Base-by-base conservation (phyloP, 192 early-diverging fungal genomes). In the Entomortierella lignicola region DNA sequence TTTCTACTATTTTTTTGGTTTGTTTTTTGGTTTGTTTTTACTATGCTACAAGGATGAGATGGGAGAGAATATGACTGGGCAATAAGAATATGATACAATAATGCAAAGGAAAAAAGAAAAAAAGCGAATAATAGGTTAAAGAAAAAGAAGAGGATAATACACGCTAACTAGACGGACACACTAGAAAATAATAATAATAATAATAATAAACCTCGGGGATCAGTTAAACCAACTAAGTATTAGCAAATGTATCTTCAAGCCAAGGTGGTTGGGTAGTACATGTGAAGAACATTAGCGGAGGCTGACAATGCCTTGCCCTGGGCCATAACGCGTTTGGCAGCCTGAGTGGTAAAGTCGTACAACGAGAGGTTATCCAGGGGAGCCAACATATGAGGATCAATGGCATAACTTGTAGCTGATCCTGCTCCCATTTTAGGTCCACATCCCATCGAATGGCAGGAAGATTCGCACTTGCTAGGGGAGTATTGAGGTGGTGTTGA, bases 251-350 rank as follows among this genome's bases (percentile, higher is more conserved):
- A 48, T n/a, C 32, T 1, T 53, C 55, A 79, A 13, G 67, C 75
- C 39, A 79, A 48, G 1, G 67, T 66, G 1, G 72, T 66, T 8
- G 75, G 75, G 51, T 79, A 79, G 43, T 66, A 79, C 67, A 70
- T 69, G 27, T 79, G 66, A 17, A 79, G 63, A 29, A 37, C 56
- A 25, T 70, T 69, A 15, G 66, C 54, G 6, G 67, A 79, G 0
- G 75, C 27, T 8, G 67, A 60, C 10, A 79, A 57, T 30, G 75
- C 66, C 43, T 79, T 79, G 51, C 75, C 54, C 25, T 79, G 75
- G 27, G 75, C 75, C 8, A 79, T 67, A n/a, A 79, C 62, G 1
- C 75, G 75, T 29, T 79, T 79, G 29, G 75, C 75, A 13, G 75
- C 67, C 57, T 79, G 75, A 15, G 75, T 70, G 15, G 75, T 79